phyloP scores from a whole-genome alignment of 1,284 basidiomycete genomes.

The Ceratobasidium sp. region DNA sequence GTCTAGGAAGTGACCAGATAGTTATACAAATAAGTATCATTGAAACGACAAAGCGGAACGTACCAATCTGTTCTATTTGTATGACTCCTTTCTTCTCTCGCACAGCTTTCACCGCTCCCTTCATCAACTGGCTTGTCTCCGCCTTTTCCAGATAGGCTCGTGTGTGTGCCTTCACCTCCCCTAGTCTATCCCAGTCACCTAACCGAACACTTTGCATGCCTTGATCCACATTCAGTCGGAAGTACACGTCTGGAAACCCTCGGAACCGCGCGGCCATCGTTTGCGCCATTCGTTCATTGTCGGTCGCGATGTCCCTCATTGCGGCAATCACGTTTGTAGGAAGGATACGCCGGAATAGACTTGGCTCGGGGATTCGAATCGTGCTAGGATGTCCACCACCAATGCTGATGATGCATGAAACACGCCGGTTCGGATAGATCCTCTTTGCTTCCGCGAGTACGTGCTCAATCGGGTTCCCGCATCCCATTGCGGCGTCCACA shows the following conservation, averaged over 20 bases:
- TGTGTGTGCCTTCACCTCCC: too few relatives aligned
- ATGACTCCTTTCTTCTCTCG: neutral
- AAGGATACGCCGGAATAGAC: neutral
- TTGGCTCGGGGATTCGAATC: conserved; percentile 2
- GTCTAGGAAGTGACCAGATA: neutral
- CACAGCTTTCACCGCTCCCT: neutral
- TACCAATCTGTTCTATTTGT: conserved; percentile 19
- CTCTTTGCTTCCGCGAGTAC: conserved; percentile 21
- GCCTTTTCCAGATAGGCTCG: conserved; percentile 7
- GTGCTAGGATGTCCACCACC: conserved; percentile 7
- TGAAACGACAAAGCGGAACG: neutral
- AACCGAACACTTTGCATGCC: conserved; percentile 20
- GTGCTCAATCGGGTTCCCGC: conserved; percentile 36
- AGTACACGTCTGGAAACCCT: conserved; percentile 8
- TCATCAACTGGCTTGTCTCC: neutral
- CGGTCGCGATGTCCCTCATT: conserved; percentile 9
- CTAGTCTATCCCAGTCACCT: neutral
- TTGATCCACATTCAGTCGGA: conserved; percentile 25
- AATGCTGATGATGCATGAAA: conserved; percentile 28
- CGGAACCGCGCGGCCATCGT: conserved; percentile 6
- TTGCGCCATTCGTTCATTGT: conserved; percentile 23
- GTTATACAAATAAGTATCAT: neutral
- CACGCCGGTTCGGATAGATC: neutral
- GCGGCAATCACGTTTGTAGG: neutral
- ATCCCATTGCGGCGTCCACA: conserved; percentile 34